Evolutionary conservation across 495 filamentous ascomycete species (phyloP), one percentile per base, ranked within the genome.

Genomic region (Aspergillus mulundensis): DNA sequence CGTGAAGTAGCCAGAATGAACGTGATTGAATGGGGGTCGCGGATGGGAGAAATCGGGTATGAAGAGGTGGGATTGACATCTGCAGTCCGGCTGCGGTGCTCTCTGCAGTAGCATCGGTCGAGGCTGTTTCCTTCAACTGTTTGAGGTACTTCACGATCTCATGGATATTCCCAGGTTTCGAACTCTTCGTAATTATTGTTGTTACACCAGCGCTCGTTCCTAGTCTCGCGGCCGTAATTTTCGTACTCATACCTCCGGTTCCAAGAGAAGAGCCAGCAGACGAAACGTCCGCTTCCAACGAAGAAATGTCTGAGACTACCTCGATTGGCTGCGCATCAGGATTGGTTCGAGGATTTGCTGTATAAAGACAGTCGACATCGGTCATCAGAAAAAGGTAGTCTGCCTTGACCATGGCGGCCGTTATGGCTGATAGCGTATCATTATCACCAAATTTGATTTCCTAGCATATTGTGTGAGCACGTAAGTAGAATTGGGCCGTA

Each of bases 371-470:
- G 66, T 98, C 94, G 40, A 98, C 94, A 66, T 98, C 94, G 10
- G 94, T 98, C 94, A 98, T 98, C 41, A 98, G 78, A 71, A 98
- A 98, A 14, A 98, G 82, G 61, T 96, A 93, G 68, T 98, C 90
- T 42, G 94, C 94, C 66, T 95, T 91, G 59, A 97, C 88, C 90
- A 97, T 96, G 45, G 88, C 95, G 5, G 94, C 93, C 1, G 94
- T 96, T 61, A 98, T 95, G 39, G 95, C 94, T 30, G 90, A 95
- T 25, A 98, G 76, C 14, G 94, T 98, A 72, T 98, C 94, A 62
- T 98, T 98, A 75, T 98, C 94, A 58, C 94, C 94, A 64, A 98
- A 98, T 81, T 97, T 97, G 69, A 98, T 97, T 83, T 98, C 94
- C 79, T 50, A 2, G 7, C 0, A 40, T 24, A 5, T 1, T 32